Evolutionary conservation across 1,284 basidiomycete species (phyloP), one percentile per base, ranked within the genome.

Genomic region (Tausonia pullulans): DNA sequence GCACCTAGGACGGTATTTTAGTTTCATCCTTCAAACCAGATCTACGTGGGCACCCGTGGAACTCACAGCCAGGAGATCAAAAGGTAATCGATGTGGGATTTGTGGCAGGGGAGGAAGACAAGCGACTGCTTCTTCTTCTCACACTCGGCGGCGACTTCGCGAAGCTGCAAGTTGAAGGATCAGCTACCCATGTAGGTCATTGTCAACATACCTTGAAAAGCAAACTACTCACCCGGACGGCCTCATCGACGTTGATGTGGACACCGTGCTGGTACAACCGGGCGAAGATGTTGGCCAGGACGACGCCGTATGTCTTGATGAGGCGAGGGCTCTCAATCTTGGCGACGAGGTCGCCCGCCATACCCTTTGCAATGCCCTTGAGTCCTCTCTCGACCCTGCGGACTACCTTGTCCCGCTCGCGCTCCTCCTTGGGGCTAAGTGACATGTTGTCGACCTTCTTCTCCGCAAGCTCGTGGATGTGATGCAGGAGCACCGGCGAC

Each of bases 31-130:
- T 39, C 51, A 54, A 16, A n/a, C 27, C 14, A n/a, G 10, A 16
- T 54, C 13, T 54, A 8, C 27, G 52, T 13, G 8, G 13, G 41
- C 5, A 11, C 16, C 27, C 44, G 44, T 45, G 45, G n/a, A 27
- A 39, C 58, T 51, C 11, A 62, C 54, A 64, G 58, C 62, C 62
- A 64, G 3, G 57, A 59, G 45, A 64, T 44, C 27, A 64, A 52
- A 6, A 53, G 51, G 40, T 64, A 64, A 49, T 64, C 62, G 39
- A 64, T 49, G 39, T 64, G 62, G 9, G 50, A 54, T 40, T 64
- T 64, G 62, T 64, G 62, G 43, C 57, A 59, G 2, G 62, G 62
- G 14, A 64, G 44, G 46, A 64, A 52, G 57, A 64, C 41, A 4
- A 64, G 51, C 27, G 62, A 58, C 51, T 59, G 62, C 49, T 53